Evolutionary conservation across 352 stramenopile species (phyloP).

Genomic region (Globisporangium barbulae): DNA sequence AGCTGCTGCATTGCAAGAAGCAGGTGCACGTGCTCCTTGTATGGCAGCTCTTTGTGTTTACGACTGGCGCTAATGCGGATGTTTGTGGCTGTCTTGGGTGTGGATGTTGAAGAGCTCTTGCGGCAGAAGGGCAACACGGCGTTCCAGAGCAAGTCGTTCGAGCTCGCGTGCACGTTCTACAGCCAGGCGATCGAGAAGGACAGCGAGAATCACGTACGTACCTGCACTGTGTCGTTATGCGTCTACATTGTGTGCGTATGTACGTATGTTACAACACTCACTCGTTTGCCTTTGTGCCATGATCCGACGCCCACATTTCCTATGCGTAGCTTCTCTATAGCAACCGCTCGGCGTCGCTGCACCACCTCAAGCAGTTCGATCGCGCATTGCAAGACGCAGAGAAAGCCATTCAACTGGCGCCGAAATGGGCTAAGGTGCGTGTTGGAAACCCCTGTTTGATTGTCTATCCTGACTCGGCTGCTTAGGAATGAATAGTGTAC

Average conservation of each 20-base stretch:
- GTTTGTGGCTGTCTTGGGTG: neutral
- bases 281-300: neutral
- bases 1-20: neutral
- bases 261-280: neutral
- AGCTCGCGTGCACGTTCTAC: conserved; percentile 44
- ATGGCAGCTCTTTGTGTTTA: neutral
- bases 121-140: conserved; percentile 61
- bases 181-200: conserved; percentile 52
- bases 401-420: conserved; percentile 68
- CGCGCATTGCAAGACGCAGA: conserved; percentile 85
- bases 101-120: conserved; percentile 27
- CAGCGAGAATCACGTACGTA: conserved; percentile 44
- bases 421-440: conserved; percentile 87
- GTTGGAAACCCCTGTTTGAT: neutral
- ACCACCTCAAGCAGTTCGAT: conserved; percentile 68
- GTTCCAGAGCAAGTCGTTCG: conserved; percentile 61
- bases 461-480: neutral
- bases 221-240: neutral
- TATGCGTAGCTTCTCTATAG: conserved; percentile 52
- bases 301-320: too few relatives aligned
- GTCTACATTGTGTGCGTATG: neutral
- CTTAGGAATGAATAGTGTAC: neutral
- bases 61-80: neutral
- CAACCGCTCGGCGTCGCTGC: conserved; percentile 87
- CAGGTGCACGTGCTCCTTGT: neutral